A percentile compares a stretch with the other conserved stretches of the same genome.
These are phyloP conservation scores for Zygnema cylindricum DNA, from an alignment of 139 green algal species.

Conservation along the genomic window DNA sequence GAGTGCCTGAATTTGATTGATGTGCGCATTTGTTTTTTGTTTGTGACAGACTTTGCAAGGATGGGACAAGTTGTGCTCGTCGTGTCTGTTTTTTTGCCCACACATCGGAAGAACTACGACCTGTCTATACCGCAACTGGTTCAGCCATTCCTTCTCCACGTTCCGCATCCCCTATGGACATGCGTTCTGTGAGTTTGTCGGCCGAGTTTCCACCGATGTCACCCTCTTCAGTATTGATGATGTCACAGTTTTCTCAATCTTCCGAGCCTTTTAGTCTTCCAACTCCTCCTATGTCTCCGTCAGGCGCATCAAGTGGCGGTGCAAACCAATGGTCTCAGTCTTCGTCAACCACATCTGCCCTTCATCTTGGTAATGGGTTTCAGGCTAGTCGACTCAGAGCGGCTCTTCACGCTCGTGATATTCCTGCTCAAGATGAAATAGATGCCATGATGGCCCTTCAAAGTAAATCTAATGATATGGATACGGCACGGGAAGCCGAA, in stretches of 20 bases:
- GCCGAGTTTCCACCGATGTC: constrained; percentile 36
- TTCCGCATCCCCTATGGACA: constrained; percentile 50
- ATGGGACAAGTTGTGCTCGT: constrained; percentile 83
- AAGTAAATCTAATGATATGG: background rate
- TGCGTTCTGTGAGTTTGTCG: constrained; percentile 49
- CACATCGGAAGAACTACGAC: constrained; percentile 75
- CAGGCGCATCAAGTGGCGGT: background rate
- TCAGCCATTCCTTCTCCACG: constrained; percentile 28
- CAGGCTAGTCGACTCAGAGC: constrained; percentile 26
- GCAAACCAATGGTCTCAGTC: constrained; percentile 5
- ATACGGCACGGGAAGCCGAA: background rate
- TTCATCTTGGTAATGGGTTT: constrained; percentile 21
- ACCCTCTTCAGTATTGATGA: constrained; percentile 44
- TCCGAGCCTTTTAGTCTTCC: background rate
- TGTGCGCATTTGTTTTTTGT: no score
- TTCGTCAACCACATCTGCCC: background rate
- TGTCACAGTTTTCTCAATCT: background rate
- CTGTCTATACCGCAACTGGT: constrained; percentile 42
- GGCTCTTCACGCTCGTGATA: constrained; percentile 33
- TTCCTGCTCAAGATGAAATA: constrained; percentile 34
- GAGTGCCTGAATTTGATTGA: no score
- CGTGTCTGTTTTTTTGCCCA: constrained; percentile 98
- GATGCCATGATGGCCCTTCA: constrained; percentile 13
- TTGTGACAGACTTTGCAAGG: constrained; percentile 85
- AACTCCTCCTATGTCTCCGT: constrained; percentile 28